phyloP scores from a whole-genome alignment of 345 rosid species.

The Kandelia obovata region DNA sequence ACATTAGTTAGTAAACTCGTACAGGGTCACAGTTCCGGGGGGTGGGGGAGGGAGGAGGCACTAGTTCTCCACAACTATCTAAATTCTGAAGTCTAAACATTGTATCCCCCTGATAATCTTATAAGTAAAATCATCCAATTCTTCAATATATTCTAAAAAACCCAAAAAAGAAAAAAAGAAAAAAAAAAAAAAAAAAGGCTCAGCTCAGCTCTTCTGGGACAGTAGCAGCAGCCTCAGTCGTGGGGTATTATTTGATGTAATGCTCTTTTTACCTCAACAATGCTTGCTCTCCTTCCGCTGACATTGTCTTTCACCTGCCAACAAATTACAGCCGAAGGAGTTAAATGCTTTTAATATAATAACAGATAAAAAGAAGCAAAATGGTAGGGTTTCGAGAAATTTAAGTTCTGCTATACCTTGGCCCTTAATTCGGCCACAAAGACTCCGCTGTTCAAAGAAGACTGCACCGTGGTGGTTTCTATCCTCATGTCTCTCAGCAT shows the following conservation, averaged over 20 bases:
- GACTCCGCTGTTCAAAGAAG: constrained; percentile 42
- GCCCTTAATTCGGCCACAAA: constrained; percentile 85
- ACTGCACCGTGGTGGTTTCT: constrained; percentile 70
- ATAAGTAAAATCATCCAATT: too few species aligned
- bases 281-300: constrained; percentile 68
- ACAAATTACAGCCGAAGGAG: not conserved
- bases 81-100: too few species aligned
- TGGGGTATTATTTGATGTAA: constrained; percentile 57
- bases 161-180: not conserved
- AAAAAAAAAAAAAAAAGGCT: not conserved
- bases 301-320: constrained; percentile 63
- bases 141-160: not conserved
- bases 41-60: too few species aligned
- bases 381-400: too few species aligned
- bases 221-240: not conserved
- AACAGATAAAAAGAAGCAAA: not conserved
- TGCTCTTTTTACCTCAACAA: constrained; percentile 82
- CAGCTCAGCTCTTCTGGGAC: too few species aligned
- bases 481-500: constrained; percentile 62
- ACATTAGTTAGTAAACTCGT: too few species aligned
- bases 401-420: constrained; percentile 34
- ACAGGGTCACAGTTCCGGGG: too few species aligned
- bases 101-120: too few species aligned
- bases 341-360: not conserved
- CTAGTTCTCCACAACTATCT: too few species aligned